Evolutionary conservation across 1,284 basidiomycete species (phyloP).

Genomic region (Cutaneotrichosporon mucoides): DNA sequence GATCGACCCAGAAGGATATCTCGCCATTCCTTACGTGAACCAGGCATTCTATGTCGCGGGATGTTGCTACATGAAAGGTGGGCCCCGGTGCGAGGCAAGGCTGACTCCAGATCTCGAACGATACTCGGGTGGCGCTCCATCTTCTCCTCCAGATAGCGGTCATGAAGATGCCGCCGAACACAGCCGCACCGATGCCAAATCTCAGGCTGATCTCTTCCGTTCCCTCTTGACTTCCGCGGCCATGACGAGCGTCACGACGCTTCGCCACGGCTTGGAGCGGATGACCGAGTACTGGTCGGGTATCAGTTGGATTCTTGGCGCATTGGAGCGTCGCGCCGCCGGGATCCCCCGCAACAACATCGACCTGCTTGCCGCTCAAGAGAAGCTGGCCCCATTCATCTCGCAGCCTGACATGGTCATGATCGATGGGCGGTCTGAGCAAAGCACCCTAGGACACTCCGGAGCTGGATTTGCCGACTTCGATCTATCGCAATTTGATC

Average conservation of each 20-base stretch:
- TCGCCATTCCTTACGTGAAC: slow-evolving; percentile 31
- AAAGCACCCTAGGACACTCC: too few relatives aligned
- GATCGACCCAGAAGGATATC: slow-evolving; percentile 26
- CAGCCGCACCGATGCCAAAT: background rate
- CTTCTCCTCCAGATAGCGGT: too few relatives aligned
- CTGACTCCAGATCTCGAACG: slow-evolving; percentile 14
- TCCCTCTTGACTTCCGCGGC: slow-evolving; percentile 22
- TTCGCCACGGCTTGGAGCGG: slow-evolving; percentile 24
- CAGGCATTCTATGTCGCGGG: slow-evolving; percentile 34
- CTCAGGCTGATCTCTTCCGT: slow-evolving; percentile 16
- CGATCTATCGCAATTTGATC: too few relatives aligned
- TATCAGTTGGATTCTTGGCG: slow-evolving; percentile 25
- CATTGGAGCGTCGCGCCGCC: slow-evolving; percentile 21
- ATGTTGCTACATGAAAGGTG: slow-evolving; percentile 34
- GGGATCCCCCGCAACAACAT: slow-evolving; percentile 25
- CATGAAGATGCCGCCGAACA: too few relatives aligned
- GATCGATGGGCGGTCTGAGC: too few relatives aligned
- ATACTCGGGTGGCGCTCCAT: background rate
- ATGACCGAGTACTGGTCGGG: slow-evolving; percentile 27
- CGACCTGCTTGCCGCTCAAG: slow-evolving; percentile 24
- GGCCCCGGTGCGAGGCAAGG: background rate
- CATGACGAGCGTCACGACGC: slow-evolving; percentile 19
- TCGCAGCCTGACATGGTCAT: background rate
- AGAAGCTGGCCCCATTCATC: slow-evolving; percentile 11
- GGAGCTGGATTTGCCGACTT: too few relatives aligned